Evolutionary conservation across 2,329 filamentous ascomycete genomes (phyloP), one percentile per base, ranked within the genome.

Genomic region (Bipolaris sorokiniana): DNA sequence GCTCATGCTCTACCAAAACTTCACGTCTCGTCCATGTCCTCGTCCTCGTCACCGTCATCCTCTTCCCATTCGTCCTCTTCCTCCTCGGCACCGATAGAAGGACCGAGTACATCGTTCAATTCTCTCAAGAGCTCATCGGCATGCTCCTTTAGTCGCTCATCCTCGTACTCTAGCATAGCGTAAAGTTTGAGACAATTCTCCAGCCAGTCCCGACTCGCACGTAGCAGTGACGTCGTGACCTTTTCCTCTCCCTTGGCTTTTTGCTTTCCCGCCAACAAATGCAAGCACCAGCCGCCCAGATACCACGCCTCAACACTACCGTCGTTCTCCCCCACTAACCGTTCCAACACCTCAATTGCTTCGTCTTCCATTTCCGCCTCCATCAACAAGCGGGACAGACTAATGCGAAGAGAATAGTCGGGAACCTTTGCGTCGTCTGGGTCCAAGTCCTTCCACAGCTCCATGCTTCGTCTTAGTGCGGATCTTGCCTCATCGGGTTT

Each of bases 261-360:
- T 68, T 86, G 80, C 81, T 89, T 90, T 74, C 90, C 85, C 10
- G 90, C 90, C 61, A 90, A 81, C 56, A 97, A 84, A 73, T 92
- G 91, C 65, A 96, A 83, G 67, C 92, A 93, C 91, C 94, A 98
- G 3, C 95, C 96, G 41, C 95, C 95, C 5, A 99, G 83, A 78
- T 99, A 99, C 92, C 93, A 97, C 16, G 91, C 90, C 78, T 99
- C 95, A 18, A 99, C 90, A 75, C 94, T 97, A 71, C 90, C 85
- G 73, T 99, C 96, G 65, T 99, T 94, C 74, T 99, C 95, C 34
- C 85, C 82, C 37, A 96, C 86, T 51, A 99, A 81, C 51, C 91
- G 83, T 73, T 97, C 91, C 51, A 97, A 81, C 3, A 98, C 92
- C 54, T 90, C 86, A 56, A 96, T 85, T 0, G 95, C 94, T 61